These are phyloP conservation scores for Chrysanthemum makinoi DNA, from an alignment of 129 eudicot genomes.

Conservation along the genomic window DNA sequence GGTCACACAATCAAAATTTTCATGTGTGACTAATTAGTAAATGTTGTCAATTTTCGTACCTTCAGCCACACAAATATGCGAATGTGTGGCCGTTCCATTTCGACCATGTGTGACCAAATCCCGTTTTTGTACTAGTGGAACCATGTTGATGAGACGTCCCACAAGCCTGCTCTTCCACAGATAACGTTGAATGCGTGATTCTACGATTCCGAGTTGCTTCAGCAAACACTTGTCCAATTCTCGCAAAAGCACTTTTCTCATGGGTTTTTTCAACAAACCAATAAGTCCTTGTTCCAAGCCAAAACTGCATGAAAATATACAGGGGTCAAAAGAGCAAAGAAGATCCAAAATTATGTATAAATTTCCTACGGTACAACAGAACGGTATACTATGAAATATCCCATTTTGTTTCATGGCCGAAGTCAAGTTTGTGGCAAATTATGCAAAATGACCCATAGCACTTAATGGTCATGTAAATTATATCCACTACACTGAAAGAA, in stretches of 20 bases:
- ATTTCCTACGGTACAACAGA: slow-evolving; percentile 1
- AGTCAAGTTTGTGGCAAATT: neutral
- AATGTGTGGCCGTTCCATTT: no score
- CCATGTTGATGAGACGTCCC: slow-evolving; percentile 27
- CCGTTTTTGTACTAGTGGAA: no score
- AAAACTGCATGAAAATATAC: no score
- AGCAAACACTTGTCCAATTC: slow-evolving; percentile 41
- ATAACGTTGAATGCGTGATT: slow-evolving; percentile 7
- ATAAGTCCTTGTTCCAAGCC: slow-evolving; percentile 28
- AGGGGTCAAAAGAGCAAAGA: no score
- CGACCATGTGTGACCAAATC: no score
- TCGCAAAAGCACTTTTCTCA: slow-evolving; percentile 32
- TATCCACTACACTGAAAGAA: neutral
- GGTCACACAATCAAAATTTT: no score
- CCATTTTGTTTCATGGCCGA: neutral
- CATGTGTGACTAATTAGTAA: no score
- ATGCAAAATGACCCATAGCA: slow-evolving; percentile 3
- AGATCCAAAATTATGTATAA: neutral
- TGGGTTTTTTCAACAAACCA: slow-evolving; percentile 32
- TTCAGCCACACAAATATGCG: no score
- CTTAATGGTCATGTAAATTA: neutral
- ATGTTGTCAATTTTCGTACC: no score
- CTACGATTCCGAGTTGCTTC: slow-evolving; percentile 38
- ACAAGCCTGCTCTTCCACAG: slow-evolving; percentile 30
- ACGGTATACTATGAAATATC: neutral